Evolutionary conservation across 2,329 filamentous ascomycete species (phyloP), one percentile per base, ranked within the genome.

Genomic region (Xylariales sp.): DNA sequence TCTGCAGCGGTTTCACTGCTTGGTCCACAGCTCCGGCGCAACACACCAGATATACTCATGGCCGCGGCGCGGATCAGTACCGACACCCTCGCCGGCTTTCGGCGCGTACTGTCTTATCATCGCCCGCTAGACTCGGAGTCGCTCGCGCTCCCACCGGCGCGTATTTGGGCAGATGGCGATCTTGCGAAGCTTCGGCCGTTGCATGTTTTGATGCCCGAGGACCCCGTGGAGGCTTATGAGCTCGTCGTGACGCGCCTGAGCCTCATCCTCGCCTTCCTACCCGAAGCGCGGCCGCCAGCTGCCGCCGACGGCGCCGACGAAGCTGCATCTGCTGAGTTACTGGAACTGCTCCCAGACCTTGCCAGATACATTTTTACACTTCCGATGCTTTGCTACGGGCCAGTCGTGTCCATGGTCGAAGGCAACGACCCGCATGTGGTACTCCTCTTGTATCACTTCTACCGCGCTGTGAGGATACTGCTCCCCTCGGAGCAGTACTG

Each of bases 21-120:
- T 25, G n/a, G 8, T 8, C 23, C 8, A n/a, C 23, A 25, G 8
- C 8, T 25, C n/a, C 23, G 23, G 23, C 23, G n/a, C 8, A 25
- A n/a, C n/a, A 8, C 23, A 8, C 8, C n/a, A 8, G n/a, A 25
- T n/a, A 25, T 25, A 25, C 23, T 25, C n/a, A n/a, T n/a, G 8
- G n/a, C 8, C 8, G 23, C 23, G 36, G 18, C 38, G 18, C 23
- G 33, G 6, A 29, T 42, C 24, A 45, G 37, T 16, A 17, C 15
- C 17, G 25, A 33, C 16, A 42, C 23, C 10, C 14, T 37, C 3
- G 38, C 42, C 2, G 18, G 20, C 21, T 47, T 42, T 20, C 36
- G 32, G 16, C 20, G 32, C 4, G 41, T 41, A 15, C 44, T 48
- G 31, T 44, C 46, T 5, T 40, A 37, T 32, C 11, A 21, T 16